Conservation (phyloP, 352 stramenopile species). For the Phytopythium litorale region DNA sequence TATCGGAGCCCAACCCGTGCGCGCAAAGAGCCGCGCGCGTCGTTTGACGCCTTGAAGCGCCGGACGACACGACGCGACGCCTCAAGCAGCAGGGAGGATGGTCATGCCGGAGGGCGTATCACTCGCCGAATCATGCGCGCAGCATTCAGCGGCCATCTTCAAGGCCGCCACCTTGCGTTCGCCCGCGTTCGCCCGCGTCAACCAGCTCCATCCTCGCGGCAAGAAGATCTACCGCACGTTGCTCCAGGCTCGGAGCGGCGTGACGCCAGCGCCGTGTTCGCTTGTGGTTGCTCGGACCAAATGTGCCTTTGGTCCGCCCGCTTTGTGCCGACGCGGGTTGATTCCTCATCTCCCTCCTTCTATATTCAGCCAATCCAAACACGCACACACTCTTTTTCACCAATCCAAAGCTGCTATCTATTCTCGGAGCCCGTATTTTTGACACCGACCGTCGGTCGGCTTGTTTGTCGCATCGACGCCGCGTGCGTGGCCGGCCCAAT, state of each 20-base stretch:
- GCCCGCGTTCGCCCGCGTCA: no score
- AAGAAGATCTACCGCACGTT: neutral
- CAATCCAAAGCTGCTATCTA: neutral
- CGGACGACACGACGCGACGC: no score
- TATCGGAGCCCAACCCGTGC: no score
- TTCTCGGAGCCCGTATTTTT: neutral
- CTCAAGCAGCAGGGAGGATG: no score
- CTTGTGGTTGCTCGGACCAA: neutral
- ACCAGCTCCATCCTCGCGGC: neutral
- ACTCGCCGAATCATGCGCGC: neutral
- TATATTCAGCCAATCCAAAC: neutral
- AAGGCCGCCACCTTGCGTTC: no score
- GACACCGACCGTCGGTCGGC: neutral
- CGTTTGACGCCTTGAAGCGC: no score
- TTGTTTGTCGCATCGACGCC: conserved; percentile 4
- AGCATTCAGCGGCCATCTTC: no score
- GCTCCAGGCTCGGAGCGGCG: no score
- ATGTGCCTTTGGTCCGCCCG: no score
- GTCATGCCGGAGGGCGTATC: no score
- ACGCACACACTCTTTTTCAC: neutral
- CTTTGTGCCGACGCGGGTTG: neutral
- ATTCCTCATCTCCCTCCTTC: neutral
- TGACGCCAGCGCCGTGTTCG: neutral
- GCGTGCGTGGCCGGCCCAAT: conserved; percentile 2
- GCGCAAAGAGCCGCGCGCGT: no score